A percentile compares a stretch with the other conserved stretches of the same genome.
phyloP scores from a whole-genome alignment of 1,284 basidiomycete species.

The Austroboletus olivaceoglutinosus region DNA sequence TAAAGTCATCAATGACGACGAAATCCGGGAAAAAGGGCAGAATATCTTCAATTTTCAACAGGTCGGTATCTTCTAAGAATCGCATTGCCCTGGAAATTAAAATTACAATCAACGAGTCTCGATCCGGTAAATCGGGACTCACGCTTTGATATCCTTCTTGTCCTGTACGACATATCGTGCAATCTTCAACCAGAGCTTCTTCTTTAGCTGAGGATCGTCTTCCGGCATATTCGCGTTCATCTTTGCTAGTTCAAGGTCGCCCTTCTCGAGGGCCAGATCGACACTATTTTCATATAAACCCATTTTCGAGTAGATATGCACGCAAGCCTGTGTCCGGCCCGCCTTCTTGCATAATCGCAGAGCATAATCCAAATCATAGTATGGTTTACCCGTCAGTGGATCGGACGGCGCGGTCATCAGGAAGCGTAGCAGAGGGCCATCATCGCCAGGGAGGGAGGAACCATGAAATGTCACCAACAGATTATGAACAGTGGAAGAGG shows the following conservation, averaged over 20 bases:
- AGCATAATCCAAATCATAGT: constrained; percentile 97
- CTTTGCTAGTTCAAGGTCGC: constrained; percentile 91
- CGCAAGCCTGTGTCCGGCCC: constrained; percentile 84
- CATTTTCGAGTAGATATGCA: constrained; percentile 98
- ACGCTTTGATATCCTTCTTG: constrained; percentile 97
- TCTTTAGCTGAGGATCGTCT: constrained; percentile 82
- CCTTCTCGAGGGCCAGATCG: constrained; percentile 90
- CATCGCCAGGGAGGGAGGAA: constrained; percentile 60
- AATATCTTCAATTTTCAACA: constrained; percentile 98
- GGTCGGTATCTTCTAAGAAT: constrained; percentile 90
- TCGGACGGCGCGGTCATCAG: constrained; percentile 82
- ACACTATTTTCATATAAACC: constrained; percentile 95
- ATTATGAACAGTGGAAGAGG: constrained; percentile 90
- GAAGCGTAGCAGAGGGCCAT: constrained; percentile 82
- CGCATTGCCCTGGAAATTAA: constrained; percentile 77
- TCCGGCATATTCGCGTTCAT: constrained; percentile 92
- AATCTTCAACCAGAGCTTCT: constrained; percentile 97
- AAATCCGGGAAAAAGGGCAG: constrained; percentile 99
- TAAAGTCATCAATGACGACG: constrained; percentile 99
- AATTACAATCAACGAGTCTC: constrained; percentile 6
- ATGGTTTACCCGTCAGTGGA: constrained; percentile 81
- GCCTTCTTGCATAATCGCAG: constrained; percentile 86
- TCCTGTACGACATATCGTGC: constrained; percentile 97
- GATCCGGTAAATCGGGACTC: constrained; percentile 35
- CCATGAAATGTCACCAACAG: constrained; percentile 88